phyloP scores from a whole-genome alignment of 257 asterid genomes.

The Solanum appendiculatum region DNA sequence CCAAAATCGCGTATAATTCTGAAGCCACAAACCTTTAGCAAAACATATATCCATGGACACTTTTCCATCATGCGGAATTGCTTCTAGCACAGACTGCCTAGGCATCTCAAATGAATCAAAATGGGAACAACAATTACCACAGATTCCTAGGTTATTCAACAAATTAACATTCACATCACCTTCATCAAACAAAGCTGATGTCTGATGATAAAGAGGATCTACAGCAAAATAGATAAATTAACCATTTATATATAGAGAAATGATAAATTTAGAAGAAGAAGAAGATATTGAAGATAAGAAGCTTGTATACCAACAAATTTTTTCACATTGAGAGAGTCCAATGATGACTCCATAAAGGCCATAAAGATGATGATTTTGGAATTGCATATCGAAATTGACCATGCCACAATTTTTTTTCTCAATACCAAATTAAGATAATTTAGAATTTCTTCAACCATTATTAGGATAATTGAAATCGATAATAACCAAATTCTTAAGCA shows the following conservation, averaged over 20 bases:
- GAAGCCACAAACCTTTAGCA: conserved; percentile 54
- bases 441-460: too few species aligned
- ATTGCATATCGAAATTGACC: too few species aligned
- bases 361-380: conserved; percentile 1
- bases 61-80: conserved; percentile 17
- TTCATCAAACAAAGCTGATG: conserved; percentile 95
- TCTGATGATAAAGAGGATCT: conserved; percentile 98
- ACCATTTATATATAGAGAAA: not conserved
- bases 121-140: conserved; percentile 74
- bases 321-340: conserved; percentile 68
- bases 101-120: conserved; percentile 86
- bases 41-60: conserved; percentile 59
- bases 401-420: too few species aligned
- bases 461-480: too few species aligned
- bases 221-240: conserved; percentile 19
- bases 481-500: too few species aligned
- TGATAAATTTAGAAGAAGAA: not conserved
- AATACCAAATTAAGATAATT: too few species aligned
- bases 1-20: conserved; percentile 4
- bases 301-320: conserved; percentile 70
- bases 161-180: conserved; percentile 93
- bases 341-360: conserved; percentile 80
- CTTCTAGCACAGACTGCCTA: conserved; percentile 41
- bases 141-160: conserved; percentile 89
- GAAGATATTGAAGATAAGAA: not conserved